Evolutionary conservation across 345 rosid species (phyloP).

Genomic region (Aegle marmelos): DNA sequence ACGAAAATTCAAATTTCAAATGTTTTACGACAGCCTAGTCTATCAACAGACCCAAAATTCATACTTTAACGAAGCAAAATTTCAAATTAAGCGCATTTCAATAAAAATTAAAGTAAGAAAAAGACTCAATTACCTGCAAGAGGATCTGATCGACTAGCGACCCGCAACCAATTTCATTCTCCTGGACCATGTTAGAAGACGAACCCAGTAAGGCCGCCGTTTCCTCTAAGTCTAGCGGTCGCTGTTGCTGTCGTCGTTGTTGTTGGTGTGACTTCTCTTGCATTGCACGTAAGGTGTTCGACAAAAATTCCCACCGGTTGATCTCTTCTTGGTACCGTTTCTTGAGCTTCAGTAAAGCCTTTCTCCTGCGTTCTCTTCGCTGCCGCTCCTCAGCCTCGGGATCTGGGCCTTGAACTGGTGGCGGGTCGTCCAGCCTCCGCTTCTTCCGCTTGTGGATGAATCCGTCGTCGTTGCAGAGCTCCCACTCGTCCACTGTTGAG

Average conservation of each 20-base stretch:
- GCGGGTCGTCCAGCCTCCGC: slow-evolving; percentile 32
- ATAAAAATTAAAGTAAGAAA: neutral
- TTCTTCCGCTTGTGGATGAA: slow-evolving; percentile 72
- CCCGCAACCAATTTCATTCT: slow-evolving; percentile 16
- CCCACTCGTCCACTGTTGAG: slow-evolving; percentile 52
- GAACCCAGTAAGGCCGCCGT: slow-evolving; percentile 16
- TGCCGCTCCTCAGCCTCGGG: slow-evolving; percentile 40
- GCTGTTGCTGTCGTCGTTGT: slow-evolving; percentile 16
- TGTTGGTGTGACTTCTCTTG: slow-evolving; percentile 35
- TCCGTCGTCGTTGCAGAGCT: slow-evolving; percentile 68
- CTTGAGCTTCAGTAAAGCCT: slow-evolving; percentile 48
- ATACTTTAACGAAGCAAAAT: neutral
- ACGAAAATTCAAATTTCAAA: neutral
- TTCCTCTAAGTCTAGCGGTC: slow-evolving; percentile 13
- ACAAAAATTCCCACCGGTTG: slow-evolving; percentile 57
- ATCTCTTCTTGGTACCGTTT: slow-evolving; percentile 57
- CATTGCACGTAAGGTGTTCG: slow-evolving; percentile 52
- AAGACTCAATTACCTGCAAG: slow-evolving; percentile 47
- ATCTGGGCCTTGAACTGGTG: slow-evolving; percentile 25
- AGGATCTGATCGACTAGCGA: slow-evolving; percentile 55
- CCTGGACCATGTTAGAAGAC: slow-evolving; percentile 6
- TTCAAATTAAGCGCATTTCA: neutral
- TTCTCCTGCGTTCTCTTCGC: slow-evolving; percentile 43
- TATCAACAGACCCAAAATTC: neutral
- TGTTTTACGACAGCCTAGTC: neutral